phyloP scores from a whole-genome alignment of 139 green algal genomes.

The Eudorina sp. region DNA sequence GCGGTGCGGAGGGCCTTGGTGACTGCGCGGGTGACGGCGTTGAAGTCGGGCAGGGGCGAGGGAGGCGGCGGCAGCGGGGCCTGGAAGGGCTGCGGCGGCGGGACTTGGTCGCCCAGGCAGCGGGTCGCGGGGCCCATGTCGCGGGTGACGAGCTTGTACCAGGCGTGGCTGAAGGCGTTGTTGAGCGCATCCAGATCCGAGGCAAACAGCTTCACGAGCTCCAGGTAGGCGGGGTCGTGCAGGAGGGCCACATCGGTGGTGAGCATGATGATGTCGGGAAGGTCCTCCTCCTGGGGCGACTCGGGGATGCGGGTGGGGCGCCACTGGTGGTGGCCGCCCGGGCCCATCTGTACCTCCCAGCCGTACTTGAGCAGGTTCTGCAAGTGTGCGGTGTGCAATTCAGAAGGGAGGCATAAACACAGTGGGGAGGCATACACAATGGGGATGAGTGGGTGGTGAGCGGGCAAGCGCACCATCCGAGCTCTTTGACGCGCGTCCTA shows the following conservation, averaged over 20 bases:
- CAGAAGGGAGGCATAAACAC: no score
- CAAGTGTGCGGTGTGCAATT: no score
- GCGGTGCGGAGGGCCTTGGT: neutral
- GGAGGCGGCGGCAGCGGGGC: conserved; percentile 46
- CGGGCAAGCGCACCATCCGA: no score
- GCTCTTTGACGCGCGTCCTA: no score
- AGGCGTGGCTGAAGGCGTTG: conserved; percentile 49
- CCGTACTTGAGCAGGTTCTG: conserved; percentile 56
- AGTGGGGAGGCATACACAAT: no score
- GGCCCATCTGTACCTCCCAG: conserved; percentile 50
- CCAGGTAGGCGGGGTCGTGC: conserved; percentile 47
- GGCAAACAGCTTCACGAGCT: conserved; percentile 46
- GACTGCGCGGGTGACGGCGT: conserved; percentile 12
- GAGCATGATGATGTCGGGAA: conserved; percentile 63
- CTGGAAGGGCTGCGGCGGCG: conserved; percentile 60
- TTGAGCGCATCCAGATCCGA: conserved; percentile 40
- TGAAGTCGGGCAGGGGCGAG: conserved; percentile 25
- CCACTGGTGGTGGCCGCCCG: conserved; percentile 46
- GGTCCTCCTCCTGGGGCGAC: neutral
- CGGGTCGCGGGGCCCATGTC: conserved; percentile 49
- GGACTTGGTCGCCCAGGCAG: conserved; percentile 29
- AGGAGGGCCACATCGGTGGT: conserved; percentile 61
- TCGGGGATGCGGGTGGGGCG: neutral
- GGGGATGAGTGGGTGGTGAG: no score
- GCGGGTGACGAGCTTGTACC: conserved; percentile 55